Conservation (phyloP, 805 yeast species). For the Phaffomyces antillensis region DNA sequence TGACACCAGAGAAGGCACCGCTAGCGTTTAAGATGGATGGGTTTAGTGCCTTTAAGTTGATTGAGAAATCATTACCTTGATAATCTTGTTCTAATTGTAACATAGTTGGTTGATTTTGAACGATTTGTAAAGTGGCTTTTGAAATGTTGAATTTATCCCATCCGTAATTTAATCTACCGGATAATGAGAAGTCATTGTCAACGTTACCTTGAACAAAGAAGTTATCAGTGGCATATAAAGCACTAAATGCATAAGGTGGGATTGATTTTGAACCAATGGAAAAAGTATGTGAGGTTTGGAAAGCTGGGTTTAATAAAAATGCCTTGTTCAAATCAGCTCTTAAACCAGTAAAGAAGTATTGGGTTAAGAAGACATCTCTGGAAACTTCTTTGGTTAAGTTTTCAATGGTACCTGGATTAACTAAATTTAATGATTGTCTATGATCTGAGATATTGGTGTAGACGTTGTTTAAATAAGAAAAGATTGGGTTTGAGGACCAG, state of each 20-base stretch:
- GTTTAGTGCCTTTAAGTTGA: slow-evolving; percentile 86
- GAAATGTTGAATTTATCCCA: slow-evolving; percentile 77
- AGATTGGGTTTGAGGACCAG: slow-evolving; percentile 11
- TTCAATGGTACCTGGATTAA: slow-evolving; percentile 93
- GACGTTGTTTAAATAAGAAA: slow-evolving; percentile 35
- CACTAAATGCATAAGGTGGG: slow-evolving; percentile 88
- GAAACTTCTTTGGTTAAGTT: slow-evolving; percentile 89
- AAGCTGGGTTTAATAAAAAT: slow-evolving; percentile 84
- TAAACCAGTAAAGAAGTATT: slow-evolving; percentile 88
- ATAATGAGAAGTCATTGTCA: slow-evolving; percentile 77
- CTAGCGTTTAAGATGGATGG: slow-evolving; percentile 61
- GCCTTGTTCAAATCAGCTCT: slow-evolving; percentile 95
- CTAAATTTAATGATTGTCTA: slow-evolving; percentile 72
- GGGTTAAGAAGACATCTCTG: slow-evolving; percentile 85
- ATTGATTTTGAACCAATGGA: slow-evolving; percentile 77
- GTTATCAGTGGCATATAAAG: slow-evolving; percentile 81
- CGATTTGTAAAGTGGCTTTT: slow-evolving; percentile 82
- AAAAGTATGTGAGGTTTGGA: slow-evolving; percentile 94
- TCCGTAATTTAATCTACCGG: slow-evolving; percentile 86
- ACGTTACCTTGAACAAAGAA: slow-evolving; percentile 85
- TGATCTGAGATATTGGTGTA: slow-evolving; percentile 67
- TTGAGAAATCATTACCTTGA: slow-evolving; percentile 81
- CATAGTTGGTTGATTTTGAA: slow-evolving; percentile 87
- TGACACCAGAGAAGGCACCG: slow-evolving; percentile 81
- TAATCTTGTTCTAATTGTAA: slow-evolving; percentile 93